Percentiles rank a stretch among this genome's conserved stretches.
Evolutionary conservation across 306 rosid genomes (phyloP).

Genomic region (Lotus japonicus): DNA sequence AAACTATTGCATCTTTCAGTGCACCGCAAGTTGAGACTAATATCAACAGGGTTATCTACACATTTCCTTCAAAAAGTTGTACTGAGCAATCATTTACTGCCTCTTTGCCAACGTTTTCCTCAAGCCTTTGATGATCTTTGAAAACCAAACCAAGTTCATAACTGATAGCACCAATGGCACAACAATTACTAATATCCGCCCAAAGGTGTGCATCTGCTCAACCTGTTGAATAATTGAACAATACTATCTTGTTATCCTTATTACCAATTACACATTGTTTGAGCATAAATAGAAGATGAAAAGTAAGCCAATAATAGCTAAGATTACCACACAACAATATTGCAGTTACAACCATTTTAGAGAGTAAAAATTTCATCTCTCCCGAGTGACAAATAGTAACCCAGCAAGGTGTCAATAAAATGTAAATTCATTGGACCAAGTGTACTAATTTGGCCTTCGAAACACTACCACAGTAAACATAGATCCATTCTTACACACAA

Average conservation of each 20-base stretch:
- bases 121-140: constrained; percentile 62
- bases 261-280: not conserved
- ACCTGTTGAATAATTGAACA: constrained; percentile 39
- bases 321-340: not conserved
- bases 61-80: constrained; percentile 1
- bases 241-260: not conserved
- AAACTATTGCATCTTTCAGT: no score
- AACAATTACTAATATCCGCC: constrained; percentile 41
- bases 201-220: constrained; percentile 47
- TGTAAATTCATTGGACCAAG: no score
- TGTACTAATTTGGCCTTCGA: no score
- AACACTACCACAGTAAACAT: no score
- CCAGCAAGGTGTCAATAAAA: no score
- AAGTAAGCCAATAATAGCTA: not conserved
- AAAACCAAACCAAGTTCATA: constrained; percentile 82
- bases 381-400: no score
- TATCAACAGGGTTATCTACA: constrained; percentile 17
- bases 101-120: constrained; percentile 77
- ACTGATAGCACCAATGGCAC: constrained; percentile 52
- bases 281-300: not conserved
- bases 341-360: no score
- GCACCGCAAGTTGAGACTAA: not conserved
- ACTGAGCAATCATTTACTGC: constrained; percentile 31
- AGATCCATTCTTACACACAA: no score
- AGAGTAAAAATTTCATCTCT: not conserved